Percentiles rank a stretch among this genome's conserved stretches.
Conservation (phyloP, 129 eudicot species). For the Sambucus nigra region DNA sequence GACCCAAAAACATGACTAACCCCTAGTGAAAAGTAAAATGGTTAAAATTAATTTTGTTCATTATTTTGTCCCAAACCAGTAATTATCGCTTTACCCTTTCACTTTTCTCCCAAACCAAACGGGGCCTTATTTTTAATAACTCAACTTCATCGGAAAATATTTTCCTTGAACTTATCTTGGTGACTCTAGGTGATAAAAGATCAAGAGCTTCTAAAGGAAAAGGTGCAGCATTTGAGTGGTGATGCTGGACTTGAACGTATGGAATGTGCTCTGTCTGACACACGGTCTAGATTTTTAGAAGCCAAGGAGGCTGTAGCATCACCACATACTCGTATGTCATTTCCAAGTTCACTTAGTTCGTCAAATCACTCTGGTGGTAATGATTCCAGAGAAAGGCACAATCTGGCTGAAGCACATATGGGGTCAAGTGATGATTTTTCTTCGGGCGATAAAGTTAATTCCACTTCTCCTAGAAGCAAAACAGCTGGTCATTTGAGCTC, state of each 20-base stretch:
- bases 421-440: too few relatives aligned
- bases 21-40: too few relatives aligned
- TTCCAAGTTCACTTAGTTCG: conserved; percentile 33
- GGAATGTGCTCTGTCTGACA: conserved; percentile 66
- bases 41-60: too few relatives aligned
- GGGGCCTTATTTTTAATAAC: too few relatives aligned
- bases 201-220: conserved; percentile 70
- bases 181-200: conserved; percentile 58
- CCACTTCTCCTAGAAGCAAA: background rate
- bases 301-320: conserved; percentile 43
- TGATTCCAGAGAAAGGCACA: too few relatives aligned
- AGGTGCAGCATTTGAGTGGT: conserved; percentile 70
- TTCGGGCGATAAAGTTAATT: conserved; percentile 7
- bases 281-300: conserved; percentile 47
- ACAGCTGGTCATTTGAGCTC: too few relatives aligned
- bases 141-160: too few relatives aligned
- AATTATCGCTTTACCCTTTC: too few relatives aligned
- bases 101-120: too few relatives aligned
- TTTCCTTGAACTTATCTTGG: background rate
- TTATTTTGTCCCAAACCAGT: too few relatives aligned
- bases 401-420: conserved; percentile 15
- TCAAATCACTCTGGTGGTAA: too few relatives aligned
- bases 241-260: conserved; percentile 80
- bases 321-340: conserved; percentile 31
- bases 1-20: too few relatives aligned